These are phyloP conservation scores for Aspergillus kassunensis DNA, from an alignment of 495 filamentous ascomycete species.

Conservation along the genomic window DNA sequence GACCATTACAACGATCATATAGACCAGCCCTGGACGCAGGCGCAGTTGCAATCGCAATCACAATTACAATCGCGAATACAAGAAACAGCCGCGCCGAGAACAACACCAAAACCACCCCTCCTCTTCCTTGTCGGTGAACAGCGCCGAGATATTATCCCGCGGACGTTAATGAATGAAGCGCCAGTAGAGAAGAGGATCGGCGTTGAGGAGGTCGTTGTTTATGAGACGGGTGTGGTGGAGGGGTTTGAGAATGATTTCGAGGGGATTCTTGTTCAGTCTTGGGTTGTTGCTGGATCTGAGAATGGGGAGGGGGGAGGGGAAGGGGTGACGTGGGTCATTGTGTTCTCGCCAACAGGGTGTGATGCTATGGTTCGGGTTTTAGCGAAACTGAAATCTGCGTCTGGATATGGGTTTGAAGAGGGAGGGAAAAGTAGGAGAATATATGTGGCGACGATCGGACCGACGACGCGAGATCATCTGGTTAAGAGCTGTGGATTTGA, in stretches of 20 bases:
- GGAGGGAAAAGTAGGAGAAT: conserved; percentile 29
- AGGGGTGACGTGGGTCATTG: conserved; percentile 69
- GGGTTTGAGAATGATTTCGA: conserved; percentile 67
- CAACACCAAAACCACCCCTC: conserved; percentile 64
- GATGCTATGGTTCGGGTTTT: conserved; percentile 72
- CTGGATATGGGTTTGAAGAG: conserved; percentile 6
- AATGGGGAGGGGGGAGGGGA: conserved; percentile 18
- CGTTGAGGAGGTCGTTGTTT: conserved; percentile 77
- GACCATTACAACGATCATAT: conserved; percentile 55
- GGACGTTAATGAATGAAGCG: conserved; percentile 55
- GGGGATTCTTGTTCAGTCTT: conserved; percentile 23
- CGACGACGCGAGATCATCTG: conserved; percentile 82
- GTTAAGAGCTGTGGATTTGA: conserved; percentile 60
- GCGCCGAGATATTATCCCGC: conserved; percentile 82
- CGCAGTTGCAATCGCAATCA: too few species aligned
- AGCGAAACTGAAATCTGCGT: conserved; percentile 25
- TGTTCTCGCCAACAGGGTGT: conserved; percentile 90
- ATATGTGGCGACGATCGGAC: conserved; percentile 83
- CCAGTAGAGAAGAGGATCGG: conserved; percentile 44
- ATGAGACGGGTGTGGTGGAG: conserved; percentile 76
- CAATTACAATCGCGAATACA: neutral
- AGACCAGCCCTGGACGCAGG: too few species aligned
- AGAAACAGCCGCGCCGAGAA: too few species aligned
- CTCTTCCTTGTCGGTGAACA: conserved; percentile 88
- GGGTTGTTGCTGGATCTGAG: neutral